Percentiles rank a stretch among this genome's conserved stretches.
phyloP scores from a whole-genome alignment of 2,329 filamentous ascomycete genomes.

The Alternaria tenuissima region DNA sequence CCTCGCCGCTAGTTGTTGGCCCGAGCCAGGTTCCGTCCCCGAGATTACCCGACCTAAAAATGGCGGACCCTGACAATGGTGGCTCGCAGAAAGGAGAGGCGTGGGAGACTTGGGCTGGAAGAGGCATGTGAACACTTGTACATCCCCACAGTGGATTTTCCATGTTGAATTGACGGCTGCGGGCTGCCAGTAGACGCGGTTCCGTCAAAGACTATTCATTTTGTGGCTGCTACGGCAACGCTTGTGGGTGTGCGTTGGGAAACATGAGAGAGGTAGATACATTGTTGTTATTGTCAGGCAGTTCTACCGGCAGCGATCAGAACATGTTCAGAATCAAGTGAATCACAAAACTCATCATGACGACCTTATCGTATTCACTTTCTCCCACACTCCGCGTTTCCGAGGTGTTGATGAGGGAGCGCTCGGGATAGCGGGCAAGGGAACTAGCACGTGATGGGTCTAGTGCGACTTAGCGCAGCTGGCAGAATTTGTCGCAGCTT shows the following conservation, averaged over 20 bases:
- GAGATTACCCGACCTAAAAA: slow-evolving; percentile 32
- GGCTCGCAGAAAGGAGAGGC: slow-evolving; percentile 18
- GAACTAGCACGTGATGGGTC: slow-evolving; percentile 22
- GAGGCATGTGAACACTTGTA: slow-evolving; percentile 34
- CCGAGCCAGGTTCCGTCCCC: slow-evolving; percentile 20
- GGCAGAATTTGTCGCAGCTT: slow-evolving; percentile 31
- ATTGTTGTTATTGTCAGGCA: background rate
- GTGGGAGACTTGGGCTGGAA: slow-evolving; percentile 23
- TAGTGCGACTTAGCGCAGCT: slow-evolving; percentile 38
- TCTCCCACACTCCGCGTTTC: slow-evolving; percentile 23
- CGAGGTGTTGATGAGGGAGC: slow-evolving; percentile 31
- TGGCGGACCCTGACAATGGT: slow-evolving; percentile 22
- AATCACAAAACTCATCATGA: background rate
- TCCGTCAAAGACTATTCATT: slow-evolving; percentile 20
- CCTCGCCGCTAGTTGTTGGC: slow-evolving; percentile 27
- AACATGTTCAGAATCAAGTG: fast-evolving
- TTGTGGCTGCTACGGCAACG: slow-evolving; percentile 36
- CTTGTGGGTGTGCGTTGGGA: slow-evolving; percentile 10
- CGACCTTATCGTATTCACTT: background rate
- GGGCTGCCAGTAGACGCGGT: slow-evolving; percentile 22
- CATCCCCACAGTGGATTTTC: slow-evolving; percentile 28
- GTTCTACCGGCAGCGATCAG: background rate
- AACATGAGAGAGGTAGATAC: background rate
- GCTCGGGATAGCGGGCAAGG: slow-evolving; percentile 29
- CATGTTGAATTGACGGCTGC: slow-evolving; percentile 17